These are phyloP conservation scores for Chytriomyces sp. DNA, from an alignment of 192 early-diverging fungal species.

Conservation along the genomic window DNA sequence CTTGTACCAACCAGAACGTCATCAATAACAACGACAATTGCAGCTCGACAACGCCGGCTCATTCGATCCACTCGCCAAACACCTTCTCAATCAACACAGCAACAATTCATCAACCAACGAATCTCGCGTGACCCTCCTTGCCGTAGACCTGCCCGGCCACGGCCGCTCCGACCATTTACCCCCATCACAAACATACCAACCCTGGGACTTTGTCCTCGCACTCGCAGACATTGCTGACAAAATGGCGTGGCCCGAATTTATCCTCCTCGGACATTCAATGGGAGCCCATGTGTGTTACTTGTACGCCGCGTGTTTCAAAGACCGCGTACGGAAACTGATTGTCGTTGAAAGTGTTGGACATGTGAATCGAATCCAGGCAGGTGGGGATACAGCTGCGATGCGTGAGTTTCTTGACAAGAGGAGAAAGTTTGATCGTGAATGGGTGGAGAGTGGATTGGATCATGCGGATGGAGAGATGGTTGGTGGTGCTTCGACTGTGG, in stretches of 20 bases:
- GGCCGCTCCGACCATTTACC: slow-evolving; percentile 33
- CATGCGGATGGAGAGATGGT: neutral
- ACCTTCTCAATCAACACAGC: too few relatives aligned
- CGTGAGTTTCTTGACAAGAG: slow-evolving; percentile 10
- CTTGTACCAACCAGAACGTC: too few relatives aligned
- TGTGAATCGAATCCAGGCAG: slow-evolving; percentile 35
- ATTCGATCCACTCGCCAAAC: too few relatives aligned
- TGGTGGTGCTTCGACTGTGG: slow-evolving; percentile 6
- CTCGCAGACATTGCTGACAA: slow-evolving; percentile 36
- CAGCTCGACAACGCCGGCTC: too few relatives aligned
- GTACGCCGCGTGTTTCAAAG: slow-evolving; percentile 44
- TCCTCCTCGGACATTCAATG: slow-evolving; percentile 43
- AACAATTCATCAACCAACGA: neutral
- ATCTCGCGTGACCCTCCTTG: slow-evolving; percentile 14
- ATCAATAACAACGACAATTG: too few relatives aligned
- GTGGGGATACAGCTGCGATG: slow-evolving; percentile 25
- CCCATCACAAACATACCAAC: slow-evolving; percentile 34
- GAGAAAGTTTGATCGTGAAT: slow-evolving; percentile 28
- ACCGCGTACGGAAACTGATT: slow-evolving; percentile 35
- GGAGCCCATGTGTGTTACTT: slow-evolving; percentile 43
- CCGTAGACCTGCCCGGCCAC: slow-evolving; percentile 48
- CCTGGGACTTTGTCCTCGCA: slow-evolving; percentile 43
- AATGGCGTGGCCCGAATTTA: slow-evolving; percentile 37
- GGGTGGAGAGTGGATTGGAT: neutral
- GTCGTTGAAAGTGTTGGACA: slow-evolving; percentile 50